Evolutionary conservation across 1,284 basidiomycete genomes (phyloP).

Genomic region (Cutaneotrichosporon cavernicola): DNA sequence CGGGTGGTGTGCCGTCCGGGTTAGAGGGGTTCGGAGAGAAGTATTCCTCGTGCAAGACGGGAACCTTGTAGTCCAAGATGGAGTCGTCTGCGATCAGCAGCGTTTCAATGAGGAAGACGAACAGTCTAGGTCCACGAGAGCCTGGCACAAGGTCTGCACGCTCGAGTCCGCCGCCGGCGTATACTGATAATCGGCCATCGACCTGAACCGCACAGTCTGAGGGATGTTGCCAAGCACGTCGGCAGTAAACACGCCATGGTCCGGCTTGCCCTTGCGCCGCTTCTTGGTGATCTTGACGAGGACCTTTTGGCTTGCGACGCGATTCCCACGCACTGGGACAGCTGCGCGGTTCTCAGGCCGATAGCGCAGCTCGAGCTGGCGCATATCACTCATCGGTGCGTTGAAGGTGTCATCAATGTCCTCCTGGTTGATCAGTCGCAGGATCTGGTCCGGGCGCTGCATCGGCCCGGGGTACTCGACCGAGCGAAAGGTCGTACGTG

Average conservation of each 20-base stretch:
- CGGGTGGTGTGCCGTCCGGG: conserved; percentile 18
- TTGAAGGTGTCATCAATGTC: conserved; percentile 71
- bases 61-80: conserved; percentile 66
- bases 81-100: conserved; percentile 61
- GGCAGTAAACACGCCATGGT: conserved; percentile 65
- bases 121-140: conserved; percentile 81
- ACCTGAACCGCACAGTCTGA: conserved; percentile 84
- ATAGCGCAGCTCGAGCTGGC: conserved; percentile 67
- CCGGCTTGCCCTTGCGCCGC: conserved; percentile 52
- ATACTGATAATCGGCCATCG: conserved; percentile 89
- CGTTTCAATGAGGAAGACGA: conserved; percentile 7
- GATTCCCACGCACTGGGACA: conserved; percentile 76
- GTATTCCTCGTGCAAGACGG: conserved; percentile 66
- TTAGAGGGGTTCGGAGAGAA: conserved; percentile 27
- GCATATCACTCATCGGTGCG: conserved; percentile 45
- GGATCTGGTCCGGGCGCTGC: conserved; percentile 58
- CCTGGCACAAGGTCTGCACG: conserved; percentile 64
- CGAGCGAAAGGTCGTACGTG: conserved; percentile 67
- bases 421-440: conserved; percentile 66
- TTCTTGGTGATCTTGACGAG: conserved; percentile 67
- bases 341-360: conserved; percentile 70
- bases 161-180: conserved; percentile 70
- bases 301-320: conserved; percentile 72
- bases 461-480: conserved; percentile 90
- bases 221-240: conserved; percentile 72